Evolutionary conservation across 495 filamentous ascomycete genomes (phyloP), one percentile per base, ranked within the genome.

Genomic region (Tuber calosporum): DNA sequence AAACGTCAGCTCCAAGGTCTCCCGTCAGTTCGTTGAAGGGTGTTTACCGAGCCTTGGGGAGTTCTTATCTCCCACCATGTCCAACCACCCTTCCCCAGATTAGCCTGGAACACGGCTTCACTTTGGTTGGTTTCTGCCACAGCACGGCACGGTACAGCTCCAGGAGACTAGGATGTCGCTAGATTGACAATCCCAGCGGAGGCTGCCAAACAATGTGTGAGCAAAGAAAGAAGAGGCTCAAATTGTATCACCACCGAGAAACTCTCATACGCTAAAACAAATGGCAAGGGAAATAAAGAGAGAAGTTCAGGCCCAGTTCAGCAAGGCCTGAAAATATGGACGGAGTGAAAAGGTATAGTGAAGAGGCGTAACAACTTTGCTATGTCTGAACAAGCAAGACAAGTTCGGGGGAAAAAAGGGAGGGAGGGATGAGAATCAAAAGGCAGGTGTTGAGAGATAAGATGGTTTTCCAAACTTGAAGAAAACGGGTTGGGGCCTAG

Each of bases 1-100:
- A 67, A 42, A 71, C 58, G 37, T 78, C 4, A 78, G 71, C 41
- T 40, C 43, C 22, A 45, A 38, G 41, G 48, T 38, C 42, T 30
- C 53, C 45, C 66, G 42, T 43, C 66, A 73, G 30, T 38, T 22
- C 67, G 41, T 62, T 17, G n/a, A 72, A 30, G 38, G 68, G 38
- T 39, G 36, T 67, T 67, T 77, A 78, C 76, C 76, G 48, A 78
- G 76, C 68, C 76, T 73, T 48, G 68, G 75, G 37, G 74, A 36
- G 58, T 36, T 70, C 62, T 70, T 77, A 43, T 78, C 76, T 70
- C 75, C 76, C 70, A 77, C 76, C 76, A 78, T 78, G 38, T 77
- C 71, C 58, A 62, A 34, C 53, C 13, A 70, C 67, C 42, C 62
- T 68, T 45, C 67, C 62, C 43, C 30, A 48, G 67, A 69, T 66